These are phyloP conservation scores for Phalaenopsis hybrid DNA, from an alignment of 116 monocot genomes.

Conservation along the genomic window DNA sequence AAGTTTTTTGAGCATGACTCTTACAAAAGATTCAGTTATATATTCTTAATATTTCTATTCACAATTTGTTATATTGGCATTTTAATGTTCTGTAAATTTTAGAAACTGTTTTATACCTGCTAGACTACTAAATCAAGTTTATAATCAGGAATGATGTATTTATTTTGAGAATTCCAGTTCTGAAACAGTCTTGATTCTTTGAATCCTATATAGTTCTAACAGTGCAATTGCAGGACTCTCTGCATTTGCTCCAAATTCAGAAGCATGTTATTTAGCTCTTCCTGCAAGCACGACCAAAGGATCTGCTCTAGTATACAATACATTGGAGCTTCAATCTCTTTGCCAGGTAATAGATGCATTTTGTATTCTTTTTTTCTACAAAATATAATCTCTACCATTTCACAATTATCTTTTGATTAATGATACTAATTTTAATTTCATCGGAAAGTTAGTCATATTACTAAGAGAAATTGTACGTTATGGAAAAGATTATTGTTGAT, in stretches of 20 bases:
- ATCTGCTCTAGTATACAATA: slow-evolving; percentile 76
- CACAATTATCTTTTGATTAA: not conserved
- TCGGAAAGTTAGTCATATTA: not conserved
- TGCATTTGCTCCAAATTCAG: slow-evolving; percentile 82
- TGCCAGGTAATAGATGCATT: slow-evolving; percentile 60
- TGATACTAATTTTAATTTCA: not conserved
- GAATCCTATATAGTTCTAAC: not conserved
- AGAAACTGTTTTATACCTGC: not conserved
- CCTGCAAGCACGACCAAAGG: slow-evolving; percentile 90
- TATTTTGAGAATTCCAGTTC: not conserved
- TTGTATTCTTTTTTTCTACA: not conserved
- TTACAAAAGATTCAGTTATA: not conserved
- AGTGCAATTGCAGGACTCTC: slow-evolving; percentile 63
- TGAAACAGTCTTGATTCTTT: not conserved
- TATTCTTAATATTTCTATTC: not conserved
- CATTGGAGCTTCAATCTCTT: slow-evolving; percentile 63
- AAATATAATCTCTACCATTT: not conserved
- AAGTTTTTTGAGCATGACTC: not conserved
- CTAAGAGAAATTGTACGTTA: not conserved
- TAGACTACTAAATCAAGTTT: not conserved
- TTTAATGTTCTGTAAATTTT: not conserved
- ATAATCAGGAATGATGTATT: not conserved
- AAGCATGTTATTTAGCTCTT: slow-evolving; percentile 83
- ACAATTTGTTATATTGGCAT: not conserved
- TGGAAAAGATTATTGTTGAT: not conserved